Conservation (phyloP, 257 asterid species). For the Sherardia arvensis region DNA sequence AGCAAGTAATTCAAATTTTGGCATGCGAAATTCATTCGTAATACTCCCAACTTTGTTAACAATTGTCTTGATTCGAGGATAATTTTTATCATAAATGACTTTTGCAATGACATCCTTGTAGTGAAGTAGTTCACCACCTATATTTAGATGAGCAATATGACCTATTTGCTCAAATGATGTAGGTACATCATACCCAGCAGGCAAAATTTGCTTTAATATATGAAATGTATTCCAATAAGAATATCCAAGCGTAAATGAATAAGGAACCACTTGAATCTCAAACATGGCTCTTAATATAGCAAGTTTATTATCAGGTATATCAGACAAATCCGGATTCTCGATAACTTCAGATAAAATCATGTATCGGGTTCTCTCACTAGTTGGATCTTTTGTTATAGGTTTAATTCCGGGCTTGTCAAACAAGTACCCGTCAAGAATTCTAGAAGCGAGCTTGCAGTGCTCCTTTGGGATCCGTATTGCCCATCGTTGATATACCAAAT, state of each 20-base stretch:
- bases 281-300: constrained; percentile 59
- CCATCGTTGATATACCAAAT: constrained; percentile 44
- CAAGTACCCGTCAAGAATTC: constrained; percentile 76
- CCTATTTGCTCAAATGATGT: constrained; percentile 99
- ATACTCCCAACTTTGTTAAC: constrained; percentile 88
- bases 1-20: constrained; percentile 81
- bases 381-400: constrained; percentile 80
- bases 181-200: constrained; percentile 72
- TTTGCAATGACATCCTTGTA: constrained; percentile 80
- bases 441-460: constrained; percentile 75
- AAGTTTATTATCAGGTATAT: constrained; percentile 53
- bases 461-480: constrained; percentile 74
- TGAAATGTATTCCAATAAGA: constrained; percentile 85
- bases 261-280: constrained; percentile 64
- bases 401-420: constrained; percentile 77
- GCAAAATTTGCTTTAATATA: constrained; percentile 81
- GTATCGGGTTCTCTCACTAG: constrained; percentile 48
- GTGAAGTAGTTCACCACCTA: constrained; percentile 72
- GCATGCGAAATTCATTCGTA: constrained; percentile 86
- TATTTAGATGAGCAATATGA: constrained; percentile 87
- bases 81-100: constrained; percentile 87
- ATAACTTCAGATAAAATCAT: constrained; percentile 72
- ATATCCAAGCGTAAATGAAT: constrained; percentile 74
- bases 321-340: constrained; percentile 62
- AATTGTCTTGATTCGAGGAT: constrained; percentile 80